Evolutionary conservation across 768 basidiomycete species (phyloP).

Genomic region (Collybia sordida): DNA sequence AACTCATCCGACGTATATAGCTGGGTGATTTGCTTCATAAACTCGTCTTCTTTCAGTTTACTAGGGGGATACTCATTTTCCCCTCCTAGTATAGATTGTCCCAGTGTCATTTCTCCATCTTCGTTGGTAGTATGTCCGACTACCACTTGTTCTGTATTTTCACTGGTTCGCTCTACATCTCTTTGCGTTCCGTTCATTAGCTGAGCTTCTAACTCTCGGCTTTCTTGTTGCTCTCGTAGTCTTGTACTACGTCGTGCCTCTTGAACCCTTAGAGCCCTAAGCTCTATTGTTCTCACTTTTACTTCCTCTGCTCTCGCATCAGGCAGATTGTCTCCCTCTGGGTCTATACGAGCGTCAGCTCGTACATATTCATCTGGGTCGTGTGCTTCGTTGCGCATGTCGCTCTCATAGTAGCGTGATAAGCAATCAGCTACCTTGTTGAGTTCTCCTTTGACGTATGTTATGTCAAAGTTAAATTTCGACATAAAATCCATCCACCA

Average conservation of each 20-base stretch:
- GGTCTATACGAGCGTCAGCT: conserved; percentile 18
- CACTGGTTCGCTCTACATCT: neutral
- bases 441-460: conserved; percentile 21
- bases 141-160: conserved; percentile 12
- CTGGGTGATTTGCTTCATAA: neutral
- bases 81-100: too few species aligned
- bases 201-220: conserved; percentile 7
- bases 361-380: conserved; percentile 17
- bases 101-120: too few species aligned
- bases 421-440: conserved; percentile 30
- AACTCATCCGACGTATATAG: neutral
- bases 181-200: conserved; percentile 3
- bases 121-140: too few species aligned
- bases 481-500: conserved; percentile 30
- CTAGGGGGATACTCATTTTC: too few species aligned
- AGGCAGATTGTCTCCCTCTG: conserved; percentile 17
- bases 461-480: conserved; percentile 23
- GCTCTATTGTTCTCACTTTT: conserved; percentile 1
- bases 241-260: conserved; percentile 4
- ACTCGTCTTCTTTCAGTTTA: neutral
- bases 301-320: conserved; percentile 11
- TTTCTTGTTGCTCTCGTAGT: conserved; percentile 7
- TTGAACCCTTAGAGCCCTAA: conserved; percentile 7
- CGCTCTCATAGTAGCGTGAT: conserved; percentile 28
- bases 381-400: conserved; percentile 11